Evolutionary conservation across 2,329 filamentous ascomycete genomes (phyloP), one percentile per base, ranked within the genome.

Genomic region (Apiospora hydei): DNA sequence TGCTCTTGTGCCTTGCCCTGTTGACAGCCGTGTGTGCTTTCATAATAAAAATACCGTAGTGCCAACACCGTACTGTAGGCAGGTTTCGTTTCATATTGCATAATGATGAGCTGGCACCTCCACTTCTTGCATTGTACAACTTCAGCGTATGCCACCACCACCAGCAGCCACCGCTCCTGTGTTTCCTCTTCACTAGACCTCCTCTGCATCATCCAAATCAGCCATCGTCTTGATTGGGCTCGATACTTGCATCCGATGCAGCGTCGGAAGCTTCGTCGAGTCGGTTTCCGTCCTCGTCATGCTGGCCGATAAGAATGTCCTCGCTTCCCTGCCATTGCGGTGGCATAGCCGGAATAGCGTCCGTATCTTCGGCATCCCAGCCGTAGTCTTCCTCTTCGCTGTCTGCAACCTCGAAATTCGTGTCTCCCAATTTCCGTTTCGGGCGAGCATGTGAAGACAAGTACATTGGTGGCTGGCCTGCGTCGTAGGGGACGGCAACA

Each of bases 271-370:
- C 49, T 2, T 73, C 70, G n/a, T 73, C 72, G 13, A 57, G 61
- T 38, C 72, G 57, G 30, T 73, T 71, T 41, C 72, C 72, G n/a
- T 73, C 72, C 21, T 73, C 70, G 30, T 73, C 72, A 30, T 71
- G 72, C 64, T 85, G 84, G 68, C 86, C 86, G 5, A 91, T 82
- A 47, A 92, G 82, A 64, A 91, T 82, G 77, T 92, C 90, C 77
- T 92, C 90, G 75, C 89, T 92, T 26, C 90, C 90, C 80, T 92
- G 90, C 89, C 89, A 91, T 78, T 92, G 90, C 11, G 89, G 89
- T n/a, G 89, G 89, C 81, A 87, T 87, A 4, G 83, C 83, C 14
- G 90, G 89, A 76, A 91, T 83, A 69, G 87, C 85, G 71, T 88
- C 87, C 71, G 92, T 91, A 76, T 92, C 90, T 64, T 90, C 88